Evolutionary conservation across 164 flowering plant genomes (phyloP).

Genomic region (Magnolia officinalis): DNA sequence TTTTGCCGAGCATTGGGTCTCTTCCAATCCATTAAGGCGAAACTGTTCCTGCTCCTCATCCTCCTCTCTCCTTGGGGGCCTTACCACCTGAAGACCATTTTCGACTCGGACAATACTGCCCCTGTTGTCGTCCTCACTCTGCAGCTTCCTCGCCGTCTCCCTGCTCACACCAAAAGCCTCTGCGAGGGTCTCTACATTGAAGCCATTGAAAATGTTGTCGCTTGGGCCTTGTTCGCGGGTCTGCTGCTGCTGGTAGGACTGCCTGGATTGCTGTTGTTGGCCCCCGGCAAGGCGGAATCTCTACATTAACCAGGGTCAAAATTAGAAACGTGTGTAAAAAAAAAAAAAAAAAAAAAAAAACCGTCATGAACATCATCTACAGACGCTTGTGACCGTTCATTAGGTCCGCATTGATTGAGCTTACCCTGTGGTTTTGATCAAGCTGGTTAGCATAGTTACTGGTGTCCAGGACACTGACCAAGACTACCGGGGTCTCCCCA

Average conservation of each 20-base stretch:
- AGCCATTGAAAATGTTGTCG: constrained; percentile 35
- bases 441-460: constrained; percentile 41
- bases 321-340: too few relatives aligned
- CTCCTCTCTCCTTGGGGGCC: constrained; percentile 19
- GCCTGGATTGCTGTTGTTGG: constrained; percentile 2
- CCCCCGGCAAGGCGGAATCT: constrained; percentile 33
- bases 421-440: constrained; percentile 33
- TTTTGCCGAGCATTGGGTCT: constrained; percentile 50
- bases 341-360: too few relatives aligned
- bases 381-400: too few relatives aligned
- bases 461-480: constrained; percentile 21
- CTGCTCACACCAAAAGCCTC: constrained; percentile 26
- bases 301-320: constrained; percentile 9
- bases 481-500: constrained; percentile 31
- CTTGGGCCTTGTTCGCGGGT: background rate
- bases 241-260: background rate
- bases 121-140: constrained; percentile 19
- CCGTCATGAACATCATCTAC: too few relatives aligned
- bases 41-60: constrained; percentile 4
- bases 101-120: constrained; percentile 28
- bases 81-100: constrained; percentile 24
- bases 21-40: constrained; percentile 57
- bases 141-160: constrained; percentile 29
- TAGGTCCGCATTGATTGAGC: background rate
- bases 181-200: constrained; percentile 22